Conservation (phyloP, 2,329 filamentous ascomycete genomes). For the Calonectria crousiana region DNA sequence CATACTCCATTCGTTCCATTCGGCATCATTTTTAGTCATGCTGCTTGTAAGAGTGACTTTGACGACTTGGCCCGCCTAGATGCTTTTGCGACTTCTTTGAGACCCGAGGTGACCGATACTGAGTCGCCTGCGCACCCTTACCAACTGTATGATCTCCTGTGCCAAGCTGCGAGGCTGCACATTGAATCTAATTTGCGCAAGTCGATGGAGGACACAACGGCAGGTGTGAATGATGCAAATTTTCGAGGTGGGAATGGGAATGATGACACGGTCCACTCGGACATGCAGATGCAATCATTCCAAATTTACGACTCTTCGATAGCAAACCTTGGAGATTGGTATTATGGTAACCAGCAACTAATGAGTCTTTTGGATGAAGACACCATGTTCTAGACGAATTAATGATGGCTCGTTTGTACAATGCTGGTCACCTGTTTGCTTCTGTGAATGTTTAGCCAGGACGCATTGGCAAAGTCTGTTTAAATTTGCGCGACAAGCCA, state of each 20-base stretch:
- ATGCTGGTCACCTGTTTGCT: background rate
- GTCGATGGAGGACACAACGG: too few species aligned
- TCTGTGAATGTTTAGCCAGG: too few species aligned
- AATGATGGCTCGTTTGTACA: background rate
- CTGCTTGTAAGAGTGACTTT: slow-evolving; percentile 36
- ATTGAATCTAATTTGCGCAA: slow-evolving; percentile 26
- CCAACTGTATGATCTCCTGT: slow-evolving; percentile 50
- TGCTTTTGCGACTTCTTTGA: slow-evolving; percentile 48
- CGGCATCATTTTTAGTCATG: slow-evolving; percentile 50
- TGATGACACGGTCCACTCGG: background rate
- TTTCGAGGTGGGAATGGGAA: background rate
- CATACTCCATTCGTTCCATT: slow-evolving; percentile 54
- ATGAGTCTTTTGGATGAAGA: slow-evolving; percentile 32
- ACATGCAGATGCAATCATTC: background rate
- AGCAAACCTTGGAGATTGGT: slow-evolving; percentile 27
- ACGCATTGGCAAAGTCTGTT: background rate
- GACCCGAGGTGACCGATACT: slow-evolving; percentile 17
- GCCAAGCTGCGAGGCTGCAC: slow-evolving; percentile 47
- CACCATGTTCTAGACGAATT: background rate
- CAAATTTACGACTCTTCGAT: background rate
- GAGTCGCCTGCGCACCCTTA: slow-evolving; percentile 47
- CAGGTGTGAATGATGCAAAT: background rate
- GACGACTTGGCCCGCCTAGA: slow-evolving; percentile 40
- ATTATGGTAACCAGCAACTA: slow-evolving; percentile 33
- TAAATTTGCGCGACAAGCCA: background rate